Base-by-base conservation (phyloP, 805 yeast species). In the Teunomyces panamensis region DNA sequence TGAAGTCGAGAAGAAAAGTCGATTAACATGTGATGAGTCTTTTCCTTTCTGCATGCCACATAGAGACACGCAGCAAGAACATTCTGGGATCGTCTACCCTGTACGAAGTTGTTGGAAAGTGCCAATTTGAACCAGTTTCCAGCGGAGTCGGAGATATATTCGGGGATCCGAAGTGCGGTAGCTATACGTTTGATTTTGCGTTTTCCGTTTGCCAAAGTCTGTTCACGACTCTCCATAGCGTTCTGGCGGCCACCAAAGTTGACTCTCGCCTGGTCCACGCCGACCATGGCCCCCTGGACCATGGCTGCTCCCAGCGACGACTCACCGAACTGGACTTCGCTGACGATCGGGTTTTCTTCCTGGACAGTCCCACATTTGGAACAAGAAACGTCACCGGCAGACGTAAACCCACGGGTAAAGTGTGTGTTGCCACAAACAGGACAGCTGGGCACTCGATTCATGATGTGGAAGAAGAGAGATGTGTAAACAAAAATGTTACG, bases 51-150 rank as follows among this genome's bases (percentile, higher is more conserved):
- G 66, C 99, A 94, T 0, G 98, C 96, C 42, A 94, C 82, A 62
- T 94, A 94, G 30, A 94, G 75, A 69, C 99, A 94, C 0, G 98
- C 90, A 0, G 97, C 96, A 47, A 91, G 83, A 3, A 94, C 98
- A 62, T 92, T 91, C 62, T 91, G 97, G 2, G 97, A 89, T 52
- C 94, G 73, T 57, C 99, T 78, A n/a, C 99, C 99, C 65, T 92
- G 96, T 20, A 94, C 98, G 63, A 94, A 94, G 62, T 90, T 91
- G 54, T 85, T 79, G 2, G 89, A 79, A 27, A 95, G 73, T 0
- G 98, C 98, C 47, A 90, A 71, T 55, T 84, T 84, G 67, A 89
- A 95, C 92, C 96, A 89, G 49, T 87, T 88, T 56, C 81, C 79
- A 0, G 97, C 97, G 9, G 92, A 84, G 49, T 88, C 96, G 2